Base-by-base conservation (phyloP, 2,329 filamentous ascomycete species). In the Fusarium dimerum region DNA sequence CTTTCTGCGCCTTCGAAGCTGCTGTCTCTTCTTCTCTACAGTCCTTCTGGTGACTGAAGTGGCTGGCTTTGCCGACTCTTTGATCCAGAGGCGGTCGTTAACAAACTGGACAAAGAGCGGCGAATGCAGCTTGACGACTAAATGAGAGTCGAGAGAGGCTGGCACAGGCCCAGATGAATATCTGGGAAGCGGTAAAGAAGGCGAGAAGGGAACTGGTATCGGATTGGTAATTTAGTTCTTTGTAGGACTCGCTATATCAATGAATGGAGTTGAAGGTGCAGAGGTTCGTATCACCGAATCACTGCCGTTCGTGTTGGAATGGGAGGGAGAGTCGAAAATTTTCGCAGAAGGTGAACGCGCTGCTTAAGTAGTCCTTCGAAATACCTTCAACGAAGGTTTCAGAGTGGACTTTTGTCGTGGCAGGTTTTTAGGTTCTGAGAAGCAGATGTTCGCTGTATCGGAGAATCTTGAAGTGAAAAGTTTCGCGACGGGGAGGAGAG, bases 71-170 rank as follows among this genome's bases (percentile, higher is more conserved):
- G 44, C 45, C 38, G 52, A 50, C 47, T 57, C 48, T 65, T 68
- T 60, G 59, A 69, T 63, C 68, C 70, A 75, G 46, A 80, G 71
- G 39, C 71, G 68, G 47, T 71, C 65, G 59, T 76, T 75, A 45
- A 76, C 76, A 66, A 82, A 76, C 69, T 83, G 80, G 71, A 86
- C 76, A 71, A 88, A 86, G 65, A 88, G 81, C 74, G 84, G 84
- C 61, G 85, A 89, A 85, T 88, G 85, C 85, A 85, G 78, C 69
- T 85, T 87, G 81, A 69, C 83, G 82, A 73, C 73, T 64, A 46
- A 38, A 38, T 44, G 17, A 38, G 41, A 34, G 48, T 34, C 32
- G 16, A 38, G 38, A 29, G 10, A 41, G 15, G 42, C 9, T 16
- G 36, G 26, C 47, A 36, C 32, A 36, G 13, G 3, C 32, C 32